phyloP scores from a whole-genome alignment of 2,329 filamentous ascomycete species.

The Paracoccidioides lutzii region DNA sequence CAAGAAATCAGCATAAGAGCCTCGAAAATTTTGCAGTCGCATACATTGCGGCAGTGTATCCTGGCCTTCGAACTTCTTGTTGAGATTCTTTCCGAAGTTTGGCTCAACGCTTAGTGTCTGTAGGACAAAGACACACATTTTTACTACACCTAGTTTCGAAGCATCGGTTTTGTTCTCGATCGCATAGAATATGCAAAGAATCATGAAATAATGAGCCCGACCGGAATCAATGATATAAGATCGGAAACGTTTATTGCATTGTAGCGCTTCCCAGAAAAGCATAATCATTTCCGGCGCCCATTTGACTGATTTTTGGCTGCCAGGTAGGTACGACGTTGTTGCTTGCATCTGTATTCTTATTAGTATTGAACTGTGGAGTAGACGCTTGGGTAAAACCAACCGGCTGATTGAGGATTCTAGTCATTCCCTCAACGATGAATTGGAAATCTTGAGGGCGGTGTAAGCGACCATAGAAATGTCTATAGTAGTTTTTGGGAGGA shows the following conservation, averaged over 20 bases:
- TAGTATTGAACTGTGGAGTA: slow-evolving; percentile 6
- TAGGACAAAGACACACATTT: slow-evolving; percentile 94
- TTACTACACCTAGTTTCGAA: slow-evolving; percentile 78
- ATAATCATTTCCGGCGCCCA: slow-evolving; percentile 94
- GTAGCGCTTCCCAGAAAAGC: slow-evolving; percentile 92
- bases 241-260: slow-evolving; percentile 95
- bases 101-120: slow-evolving; percentile 90
- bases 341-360: slow-evolving; percentile 52
- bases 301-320: slow-evolving; percentile 63
- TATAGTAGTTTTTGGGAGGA: slow-evolving; percentile 77
- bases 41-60: slow-evolving; percentile 75
- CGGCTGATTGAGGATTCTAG: slow-evolving; percentile 79
- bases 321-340: slow-evolving; percentile 76
- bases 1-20: slow-evolving; percentile 85
- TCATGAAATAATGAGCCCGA: slow-evolving; percentile 80
- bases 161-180: slow-evolving; percentile 77
- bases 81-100: slow-evolving; percentile 79
- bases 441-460: slow-evolving; percentile 95
- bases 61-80: slow-evolving; percentile 77
- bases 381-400: slow-evolving; percentile 21
- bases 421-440: slow-evolving; percentile 92
- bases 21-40: slow-evolving; percentile 69
- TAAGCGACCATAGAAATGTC: slow-evolving; percentile 78
- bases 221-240: slow-evolving; percentile 96
- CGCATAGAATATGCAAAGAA: slow-evolving; percentile 83